phyloP scores from a whole-genome alignment of 352 stramenopile species.

The Phytophthora citrophthora region DNA sequence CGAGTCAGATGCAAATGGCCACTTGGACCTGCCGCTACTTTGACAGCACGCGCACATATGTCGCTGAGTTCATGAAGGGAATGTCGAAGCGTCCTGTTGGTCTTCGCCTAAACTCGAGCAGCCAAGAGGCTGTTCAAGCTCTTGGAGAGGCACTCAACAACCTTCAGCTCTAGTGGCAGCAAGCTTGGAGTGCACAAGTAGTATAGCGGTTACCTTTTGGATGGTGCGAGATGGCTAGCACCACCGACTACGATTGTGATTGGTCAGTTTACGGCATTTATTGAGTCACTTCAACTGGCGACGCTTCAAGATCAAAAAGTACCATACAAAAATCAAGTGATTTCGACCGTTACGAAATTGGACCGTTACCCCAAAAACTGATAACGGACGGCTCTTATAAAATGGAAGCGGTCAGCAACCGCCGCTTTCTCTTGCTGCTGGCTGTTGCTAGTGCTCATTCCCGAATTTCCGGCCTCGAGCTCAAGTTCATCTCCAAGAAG shows the following conservation, averaged over 20 bases:
- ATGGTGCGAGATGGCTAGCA: conserved; percentile 6
- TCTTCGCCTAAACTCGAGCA: conserved; percentile 28
- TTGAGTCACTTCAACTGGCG: conserved; percentile 30
- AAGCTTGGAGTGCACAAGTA: background rate
- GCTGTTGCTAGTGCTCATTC: conserved; percentile 14
- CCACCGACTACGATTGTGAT: background rate
- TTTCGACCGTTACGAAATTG: conserved; percentile 7
- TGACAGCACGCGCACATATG: conserved; percentile 28
- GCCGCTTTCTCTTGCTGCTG: background rate
- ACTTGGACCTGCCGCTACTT: conserved; percentile 37
- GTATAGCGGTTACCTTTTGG: conserved; percentile 5
- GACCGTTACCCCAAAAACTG: background rate
- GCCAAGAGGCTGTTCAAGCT: conserved; percentile 27
- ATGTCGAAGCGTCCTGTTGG: conserved; percentile 20
- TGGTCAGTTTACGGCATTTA: background rate
- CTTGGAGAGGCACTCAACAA: conserved; percentile 35
- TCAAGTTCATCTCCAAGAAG: conserved; percentile 22
- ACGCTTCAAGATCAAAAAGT: conserved; percentile 24
- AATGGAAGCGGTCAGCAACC: background rate
- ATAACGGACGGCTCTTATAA: conserved; percentile 12
- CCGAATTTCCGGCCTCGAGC: conserved; percentile 15
- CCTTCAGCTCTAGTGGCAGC: conserved; percentile 7
- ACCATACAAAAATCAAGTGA: conserved; percentile 24
- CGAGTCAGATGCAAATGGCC: conserved; percentile 10
- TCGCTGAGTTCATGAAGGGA: conserved; percentile 30